phyloP scores from a whole-genome alignment of 129 eudicot genomes.

The Solidago caesia region DNA sequence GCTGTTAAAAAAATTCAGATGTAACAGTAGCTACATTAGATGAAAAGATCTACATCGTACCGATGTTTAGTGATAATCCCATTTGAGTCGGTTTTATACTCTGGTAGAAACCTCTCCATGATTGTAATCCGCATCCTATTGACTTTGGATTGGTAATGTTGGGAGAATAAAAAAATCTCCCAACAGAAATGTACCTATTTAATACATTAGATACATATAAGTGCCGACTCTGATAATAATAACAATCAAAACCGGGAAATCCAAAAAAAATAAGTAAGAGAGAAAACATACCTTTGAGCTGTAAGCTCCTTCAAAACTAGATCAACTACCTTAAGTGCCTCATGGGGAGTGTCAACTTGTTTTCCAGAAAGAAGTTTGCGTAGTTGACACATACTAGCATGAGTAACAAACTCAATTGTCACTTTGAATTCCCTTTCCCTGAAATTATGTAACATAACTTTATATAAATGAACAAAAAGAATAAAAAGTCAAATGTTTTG shows the following conservation, averaged over 20 bases:
- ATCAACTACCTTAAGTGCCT: constrained; percentile 55
- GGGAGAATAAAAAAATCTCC: constrained; percentile 78
- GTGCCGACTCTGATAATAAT: background rate
- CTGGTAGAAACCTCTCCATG: constrained; percentile 91
- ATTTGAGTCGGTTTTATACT: constrained; percentile 82
- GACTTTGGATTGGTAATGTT: constrained; percentile 51
- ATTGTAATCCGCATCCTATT: constrained; percentile 69
- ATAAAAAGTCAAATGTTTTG: background rate
- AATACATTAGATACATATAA: background rate
- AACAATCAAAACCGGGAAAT: background rate
- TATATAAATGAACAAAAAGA: background rate
- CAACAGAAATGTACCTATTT: constrained; percentile 65
- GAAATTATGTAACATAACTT: constrained; percentile 27
- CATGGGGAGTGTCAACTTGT: constrained; percentile 50
- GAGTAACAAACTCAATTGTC: constrained; percentile 54
- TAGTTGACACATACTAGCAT: constrained; percentile 51
- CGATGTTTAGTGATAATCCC: constrained; percentile 82
- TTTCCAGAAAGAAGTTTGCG: constrained; percentile 53
- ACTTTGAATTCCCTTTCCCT: constrained; percentile 57
- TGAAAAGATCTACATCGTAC: constrained; percentile 27
- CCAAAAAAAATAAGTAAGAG: background rate
- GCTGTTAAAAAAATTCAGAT: background rate
- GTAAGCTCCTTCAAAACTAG: constrained; percentile 60
- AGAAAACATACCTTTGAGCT: constrained; percentile 41
- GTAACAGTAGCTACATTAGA: background rate